Percentiles rank a stretch among this genome's conserved stretches.
Evolutionary conservation across 345 rosid genomes (phyloP).

Genomic region (Dipteronia sinensis): DNA sequence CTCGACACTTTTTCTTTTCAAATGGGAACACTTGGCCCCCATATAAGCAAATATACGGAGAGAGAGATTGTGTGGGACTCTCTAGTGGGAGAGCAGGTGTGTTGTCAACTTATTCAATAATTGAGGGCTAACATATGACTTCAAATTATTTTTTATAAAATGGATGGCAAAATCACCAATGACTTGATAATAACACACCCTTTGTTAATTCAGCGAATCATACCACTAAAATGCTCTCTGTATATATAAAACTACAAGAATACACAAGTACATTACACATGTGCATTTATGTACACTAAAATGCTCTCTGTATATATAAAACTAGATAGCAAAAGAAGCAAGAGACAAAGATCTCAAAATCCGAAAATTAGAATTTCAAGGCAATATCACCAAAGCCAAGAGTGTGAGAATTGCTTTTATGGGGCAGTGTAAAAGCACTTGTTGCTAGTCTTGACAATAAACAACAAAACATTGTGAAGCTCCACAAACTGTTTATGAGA

Average conservation of each 20-base stretch:
- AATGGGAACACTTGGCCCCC: constrained; percentile 16
- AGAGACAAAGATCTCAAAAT: too few relatives aligned
- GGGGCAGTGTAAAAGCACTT: constrained; percentile 32
- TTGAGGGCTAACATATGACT: constrained; percentile 7
- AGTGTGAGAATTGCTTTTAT: not conserved
- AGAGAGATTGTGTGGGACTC: not conserved
- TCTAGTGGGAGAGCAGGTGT: not conserved
- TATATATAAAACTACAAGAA: too few relatives aligned
- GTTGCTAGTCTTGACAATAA: not conserved
- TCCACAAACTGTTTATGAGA: not conserved
- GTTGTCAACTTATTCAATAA: constrained; percentile 12
- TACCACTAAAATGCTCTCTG: too few relatives aligned
- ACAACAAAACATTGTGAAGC: not conserved
- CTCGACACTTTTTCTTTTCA: constrained; percentile 7
- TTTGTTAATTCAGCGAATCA: too few relatives aligned
- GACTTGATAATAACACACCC: too few relatives aligned
- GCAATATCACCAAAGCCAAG: too few relatives aligned
- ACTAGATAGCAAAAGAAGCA: too few relatives aligned
- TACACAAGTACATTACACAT: too few relatives aligned
- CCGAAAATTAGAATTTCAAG: too few relatives aligned
- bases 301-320: too few relatives aligned
- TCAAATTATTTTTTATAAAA: not conserved
- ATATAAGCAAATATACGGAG: not conserved
- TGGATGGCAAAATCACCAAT: too few relatives aligned
- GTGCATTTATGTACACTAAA: too few relatives aligned